Evolutionary conservation across 208 protist species (phyloP), one percentile per base, ranked within the genome.

Genomic region (Acanthamoeba healyi): DNA sequence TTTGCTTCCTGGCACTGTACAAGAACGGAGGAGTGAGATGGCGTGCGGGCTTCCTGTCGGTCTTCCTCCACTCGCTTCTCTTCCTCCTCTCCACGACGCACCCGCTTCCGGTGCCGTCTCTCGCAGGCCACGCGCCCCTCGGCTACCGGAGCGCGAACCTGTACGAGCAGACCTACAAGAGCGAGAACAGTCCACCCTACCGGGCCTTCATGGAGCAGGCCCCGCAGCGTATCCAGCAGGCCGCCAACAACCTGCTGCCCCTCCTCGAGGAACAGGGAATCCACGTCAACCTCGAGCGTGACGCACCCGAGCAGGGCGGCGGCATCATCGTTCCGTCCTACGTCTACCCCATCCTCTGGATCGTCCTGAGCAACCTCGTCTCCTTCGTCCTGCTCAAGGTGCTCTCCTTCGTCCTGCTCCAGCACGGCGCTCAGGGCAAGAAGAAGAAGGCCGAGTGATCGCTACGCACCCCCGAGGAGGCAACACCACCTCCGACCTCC

Each of bases 401-500:
- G 19, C 32, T 79, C 14, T 79, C 70, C 38, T 79, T 38, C 29
- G 22, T 79, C 14, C 38, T 79, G 36, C 70, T 79, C 38, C 70
- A 79, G 38, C 70, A 36, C 70, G 70, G 70, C 36, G 63, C 63
- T 58, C 58, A 67, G 29, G 58, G 22, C 58, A 79, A 79, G 38
- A 79, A 79, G 70, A 46, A 38, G 36, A 79, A 79, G 70, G 70
- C 70, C 38, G 70, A 79, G 70, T 79, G 70, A 79, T n/a, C n/a
- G n/a, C n/a, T n/a, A n/a, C n/a, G n/a, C n/a, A n/a, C n/a, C n/a
- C n/a, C n/a, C n/a, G n/a, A n/a, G n/a, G n/a, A n/a, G n/a, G n/a
- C n/a, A n/a, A n/a, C n/a, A n/a, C n/a, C n/a, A n/a, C n/a, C n/a
- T n/a, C n/a, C n/a, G n/a, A n/a, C n/a, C n/a, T n/a, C n/a, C n/a